Evolutionary conservation across 129 eudicot genomes (phyloP).

Genomic region (Flaveria robusta): DNA sequence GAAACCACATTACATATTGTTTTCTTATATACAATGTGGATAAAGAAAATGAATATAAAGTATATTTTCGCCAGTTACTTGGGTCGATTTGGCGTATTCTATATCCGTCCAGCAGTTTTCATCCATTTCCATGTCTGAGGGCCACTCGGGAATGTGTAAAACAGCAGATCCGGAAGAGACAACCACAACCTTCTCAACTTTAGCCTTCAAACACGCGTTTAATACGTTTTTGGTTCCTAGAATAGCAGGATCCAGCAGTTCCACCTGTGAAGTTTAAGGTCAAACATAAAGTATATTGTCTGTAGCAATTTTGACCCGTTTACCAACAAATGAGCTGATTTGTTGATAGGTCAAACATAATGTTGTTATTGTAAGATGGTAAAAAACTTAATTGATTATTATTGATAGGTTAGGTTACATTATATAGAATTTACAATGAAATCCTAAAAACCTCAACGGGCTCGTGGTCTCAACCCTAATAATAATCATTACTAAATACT

Average conservation of each 20-base stretch:
- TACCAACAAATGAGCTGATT: not conserved
- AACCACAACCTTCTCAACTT: constrained; percentile 42
- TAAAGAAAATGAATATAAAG: not conserved
- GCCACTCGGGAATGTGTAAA: constrained; percentile 38
- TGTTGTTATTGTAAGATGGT: too few relatives aligned
- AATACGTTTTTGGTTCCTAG: constrained; percentile 48
- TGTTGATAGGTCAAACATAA: too few relatives aligned
- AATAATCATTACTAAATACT: too few relatives aligned
- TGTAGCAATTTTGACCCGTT: not conserved
- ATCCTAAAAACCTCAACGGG: too few relatives aligned
- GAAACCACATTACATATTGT: not conserved
- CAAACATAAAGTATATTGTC: not conserved
- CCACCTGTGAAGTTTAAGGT: constrained; percentile 26
- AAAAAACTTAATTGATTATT: too few relatives aligned
- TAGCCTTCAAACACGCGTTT: constrained; percentile 43
- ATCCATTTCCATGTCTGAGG: constrained; percentile 40
- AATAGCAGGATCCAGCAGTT: constrained; percentile 45
- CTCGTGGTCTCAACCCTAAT: too few relatives aligned
- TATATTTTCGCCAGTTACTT: constrained; percentile 12
- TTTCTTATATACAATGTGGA: not conserved
- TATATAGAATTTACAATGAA: too few relatives aligned
- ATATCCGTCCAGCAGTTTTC: constrained; percentile 47
- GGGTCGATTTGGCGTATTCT: constrained; percentile 33
- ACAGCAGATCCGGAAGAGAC: constrained; percentile 46
- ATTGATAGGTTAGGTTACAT: too few relatives aligned